These are phyloP conservation scores for Saccharomyces mikatae DNA, from an alignment of 805 yeast genomes.

Conservation along the genomic window DNA sequence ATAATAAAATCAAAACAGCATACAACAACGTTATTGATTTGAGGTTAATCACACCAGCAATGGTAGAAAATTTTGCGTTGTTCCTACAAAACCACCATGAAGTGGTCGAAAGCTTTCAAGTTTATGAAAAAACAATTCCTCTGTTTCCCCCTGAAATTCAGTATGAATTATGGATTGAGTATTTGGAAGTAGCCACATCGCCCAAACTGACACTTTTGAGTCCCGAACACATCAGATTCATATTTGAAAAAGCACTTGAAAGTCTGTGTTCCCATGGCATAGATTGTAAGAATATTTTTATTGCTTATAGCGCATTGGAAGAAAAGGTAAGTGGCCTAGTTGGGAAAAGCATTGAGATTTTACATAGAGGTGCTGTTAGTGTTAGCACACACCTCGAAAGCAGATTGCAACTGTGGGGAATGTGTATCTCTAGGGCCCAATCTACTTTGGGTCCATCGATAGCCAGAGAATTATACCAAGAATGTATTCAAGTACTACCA, in stretches of 20 bases:
- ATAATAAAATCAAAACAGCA: slow-evolving; percentile 17
- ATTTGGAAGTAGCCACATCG: slow-evolving; percentile 44
- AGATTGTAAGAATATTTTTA: slow-evolving; percentile 39
- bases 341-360: slow-evolving; percentile 42
- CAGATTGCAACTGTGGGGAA: slow-evolving; percentile 37
- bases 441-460: slow-evolving; percentile 35
- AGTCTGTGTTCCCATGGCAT: slow-evolving; percentile 39
- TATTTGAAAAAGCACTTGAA: slow-evolving; percentile 61
- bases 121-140: slow-evolving; percentile 63
- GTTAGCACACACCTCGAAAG: slow-evolving; percentile 5
- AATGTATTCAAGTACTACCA: slow-evolving; percentile 43
- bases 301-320: slow-evolving; percentile 58
- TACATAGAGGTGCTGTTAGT: slow-evolving; percentile 33
- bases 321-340: slow-evolving; percentile 41
- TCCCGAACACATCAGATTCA: slow-evolving; percentile 54
- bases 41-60: slow-evolving; percentile 61
- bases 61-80: slow-evolving; percentile 57
- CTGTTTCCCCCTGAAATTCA: slow-evolving; percentile 47
- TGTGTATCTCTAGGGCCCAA: slow-evolving; percentile 35
- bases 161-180: slow-evolving; percentile 65
- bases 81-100: slow-evolving; percentile 43
- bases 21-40: slow-evolving; percentile 50
- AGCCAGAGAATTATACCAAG: slow-evolving; percentile 43
- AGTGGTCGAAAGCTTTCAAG: slow-evolving; percentile 40
- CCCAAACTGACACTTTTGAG: slow-evolving; percentile 19